These are phyloP conservation scores for Coriolopsis trogii DNA, from an alignment of 1,284 basidiomycete genomes.

Conservation along the genomic window DNA sequence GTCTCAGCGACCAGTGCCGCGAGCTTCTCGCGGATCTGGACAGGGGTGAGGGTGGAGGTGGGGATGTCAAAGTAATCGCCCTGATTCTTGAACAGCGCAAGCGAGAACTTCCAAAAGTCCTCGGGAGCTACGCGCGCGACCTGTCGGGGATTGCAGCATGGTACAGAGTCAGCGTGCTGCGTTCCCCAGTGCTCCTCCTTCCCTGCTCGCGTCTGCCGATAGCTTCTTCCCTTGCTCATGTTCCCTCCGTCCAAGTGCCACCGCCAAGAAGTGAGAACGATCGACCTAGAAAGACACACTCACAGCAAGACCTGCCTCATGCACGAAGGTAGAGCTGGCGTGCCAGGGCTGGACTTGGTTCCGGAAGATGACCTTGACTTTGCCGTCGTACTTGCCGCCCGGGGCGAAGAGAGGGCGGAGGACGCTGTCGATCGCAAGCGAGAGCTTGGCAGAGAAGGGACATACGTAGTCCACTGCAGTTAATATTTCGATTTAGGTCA, in stretches of 20 bases:
- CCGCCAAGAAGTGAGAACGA: not conserved
- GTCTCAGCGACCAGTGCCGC: constrained; percentile 57
- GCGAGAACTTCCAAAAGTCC: constrained; percentile 79
- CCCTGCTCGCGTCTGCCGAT: not conserved
- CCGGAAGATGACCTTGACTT: constrained; percentile 80
- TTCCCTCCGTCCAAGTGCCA: not conserved
- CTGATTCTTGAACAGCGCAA: constrained; percentile 78
- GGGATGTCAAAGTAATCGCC: constrained; percentile 81
- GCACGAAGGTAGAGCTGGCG: constrained; percentile 69
- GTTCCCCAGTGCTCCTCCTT: not conserved
- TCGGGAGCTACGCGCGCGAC: constrained; percentile 68
- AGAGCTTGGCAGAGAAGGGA: constrained; percentile 78
- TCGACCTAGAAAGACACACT: constrained; percentile 25
- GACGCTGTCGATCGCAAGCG: constrained; percentile 58
- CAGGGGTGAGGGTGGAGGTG: constrained; percentile 66
- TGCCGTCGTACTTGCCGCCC: constrained; percentile 74
- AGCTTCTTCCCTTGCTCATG: no score
- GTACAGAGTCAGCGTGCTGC: not conserved
- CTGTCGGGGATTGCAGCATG: constrained; percentile 41
- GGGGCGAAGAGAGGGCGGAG: constrained; percentile 60
- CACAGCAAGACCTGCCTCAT: constrained; percentile 85
- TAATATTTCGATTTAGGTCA: not conserved
- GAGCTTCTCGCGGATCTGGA: constrained; percentile 79
- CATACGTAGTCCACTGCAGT: constrained; percentile 83
- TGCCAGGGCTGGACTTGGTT: constrained; percentile 90